Evolutionary conservation across 2,329 filamentous ascomycete species (phyloP).

Genomic region (Xylariomycetidae sp.): DNA sequence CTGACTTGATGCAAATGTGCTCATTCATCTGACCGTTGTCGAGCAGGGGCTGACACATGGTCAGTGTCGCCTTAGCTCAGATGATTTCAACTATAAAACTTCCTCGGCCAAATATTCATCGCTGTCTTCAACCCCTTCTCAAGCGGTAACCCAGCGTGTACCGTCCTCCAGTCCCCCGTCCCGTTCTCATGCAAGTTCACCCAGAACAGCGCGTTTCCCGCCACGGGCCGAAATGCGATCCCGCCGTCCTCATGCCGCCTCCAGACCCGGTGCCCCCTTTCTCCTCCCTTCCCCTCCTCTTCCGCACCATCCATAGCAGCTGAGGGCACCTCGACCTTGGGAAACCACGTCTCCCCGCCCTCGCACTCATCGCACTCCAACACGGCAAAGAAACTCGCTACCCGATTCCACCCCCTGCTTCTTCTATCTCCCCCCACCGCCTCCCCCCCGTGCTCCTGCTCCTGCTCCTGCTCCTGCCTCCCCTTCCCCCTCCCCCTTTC

Average conservation of each 20-base stretch:
- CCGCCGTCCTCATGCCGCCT: conserved; percentile 35
- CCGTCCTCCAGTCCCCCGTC: conserved; percentile 34
- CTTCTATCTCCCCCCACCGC: conserved; percentile 16
- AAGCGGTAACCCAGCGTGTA: conserved; percentile 38
- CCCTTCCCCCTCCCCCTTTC: conserved; percentile 35
- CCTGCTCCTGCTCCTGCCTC: conserved; percentile 37
- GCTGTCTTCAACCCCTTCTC: conserved; percentile 37
- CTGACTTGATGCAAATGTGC: too few relatives aligned
- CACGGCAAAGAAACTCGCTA: conserved; percentile 39
- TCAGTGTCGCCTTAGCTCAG: too few relatives aligned
- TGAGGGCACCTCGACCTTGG: conserved; percentile 24
- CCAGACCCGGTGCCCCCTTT: conserved; percentile 25
- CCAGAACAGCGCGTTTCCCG: conserved; percentile 42
- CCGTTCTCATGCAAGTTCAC: conserved; percentile 39
- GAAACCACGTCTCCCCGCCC: conserved; percentile 39
- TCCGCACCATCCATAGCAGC: too few relatives aligned
- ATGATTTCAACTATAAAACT: too few relatives aligned
- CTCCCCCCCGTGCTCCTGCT: conserved; percentile 15
- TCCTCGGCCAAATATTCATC: conserved; percentile 43
- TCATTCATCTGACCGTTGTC: too few relatives aligned
- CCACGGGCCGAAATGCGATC: conserved; percentile 35
- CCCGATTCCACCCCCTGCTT: conserved; percentile 31
- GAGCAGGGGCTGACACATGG: too few relatives aligned
- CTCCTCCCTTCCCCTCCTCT: conserved; percentile 1
- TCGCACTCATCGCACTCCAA: conserved; percentile 35